Base-by-base conservation (phyloP, 441 rosid genomes). In the Dalechampia spathulata region DNA sequence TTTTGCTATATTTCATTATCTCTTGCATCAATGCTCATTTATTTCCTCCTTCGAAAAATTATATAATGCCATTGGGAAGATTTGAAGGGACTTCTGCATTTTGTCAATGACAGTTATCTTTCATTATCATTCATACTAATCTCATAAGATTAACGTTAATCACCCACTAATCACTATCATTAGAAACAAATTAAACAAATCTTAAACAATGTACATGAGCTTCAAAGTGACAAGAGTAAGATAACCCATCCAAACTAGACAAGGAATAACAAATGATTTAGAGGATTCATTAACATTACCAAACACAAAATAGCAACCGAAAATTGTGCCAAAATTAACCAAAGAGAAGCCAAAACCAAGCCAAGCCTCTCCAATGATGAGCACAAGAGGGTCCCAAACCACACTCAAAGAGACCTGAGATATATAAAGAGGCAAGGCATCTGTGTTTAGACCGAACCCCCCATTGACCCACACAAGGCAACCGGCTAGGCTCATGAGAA, bases 331-430 rank as follows among this genome's bases (percentile, higher is more conserved):
- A 6, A 74, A 51, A 52, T 72, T 66, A 9, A 64, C 66, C 7
- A 61, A n/a, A 49, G 64, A 66, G 26, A 59, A 64, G 1, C 28
- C 48, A 19, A 70, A 32, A 3, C 75, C 82, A 5, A 77, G 46
- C 70, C 67, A 56, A 2, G 37, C 37, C 0, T 63, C 57, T 0
- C 77, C 75, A 1, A 73, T 47, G 27, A 55, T 69, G 2, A 77
- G 70, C 47, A 69, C 82, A 0, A 77, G 71, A 6, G 80, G 82
- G n/a, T 68, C 58, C 82, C 82, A 80, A 17, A 64, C 60, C 1
- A 68, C 8, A 32, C 78, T 68, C 9, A 73, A 48, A 3, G 66
- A 58, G 2, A 73, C 30, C 3, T 64, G 67, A 1, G 77, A 64
- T 0, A 75, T 0, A 62, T 77, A 80, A n/a, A 80, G 64, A 44